Percentiles rank a stretch among this genome's conserved stretches.
These are phyloP conservation scores for Angomonas deanei DNA, from an alignment of 208 protist genomes.

Conservation along the genomic window DNA sequence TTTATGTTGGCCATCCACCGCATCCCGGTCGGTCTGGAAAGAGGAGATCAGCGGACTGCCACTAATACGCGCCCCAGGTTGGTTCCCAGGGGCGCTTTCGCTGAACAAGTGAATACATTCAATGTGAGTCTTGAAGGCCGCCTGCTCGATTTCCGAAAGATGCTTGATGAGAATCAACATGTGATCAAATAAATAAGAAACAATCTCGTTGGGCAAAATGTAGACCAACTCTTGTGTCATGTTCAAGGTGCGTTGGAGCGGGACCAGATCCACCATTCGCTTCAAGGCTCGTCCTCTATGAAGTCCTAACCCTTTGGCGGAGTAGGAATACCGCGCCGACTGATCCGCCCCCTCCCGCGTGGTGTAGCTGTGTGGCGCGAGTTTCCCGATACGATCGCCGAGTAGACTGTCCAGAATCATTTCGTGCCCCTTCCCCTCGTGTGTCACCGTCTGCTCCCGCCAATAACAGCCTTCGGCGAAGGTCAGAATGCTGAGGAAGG, in stretches of 20 bases:
- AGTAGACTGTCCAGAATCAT: slow-evolving; percentile 72
- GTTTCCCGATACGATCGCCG: slow-evolving; percentile 33
- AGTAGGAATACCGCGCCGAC: background rate
- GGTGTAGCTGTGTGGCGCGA: slow-evolving; percentile 7
- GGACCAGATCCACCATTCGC: slow-evolving; percentile 72
- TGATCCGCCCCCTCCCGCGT: background rate
- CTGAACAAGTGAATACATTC: slow-evolving; percentile 49
- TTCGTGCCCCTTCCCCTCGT: slow-evolving; percentile 64
- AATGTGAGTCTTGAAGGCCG: slow-evolving; percentile 51
- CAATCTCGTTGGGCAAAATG: slow-evolving; percentile 73
- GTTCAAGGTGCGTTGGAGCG: slow-evolving; percentile 31
- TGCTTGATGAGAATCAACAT: slow-evolving; percentile 68
- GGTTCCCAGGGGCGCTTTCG: background rate
- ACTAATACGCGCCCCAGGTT: too few relatives aligned
- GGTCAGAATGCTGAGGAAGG: slow-evolving; percentile 62
- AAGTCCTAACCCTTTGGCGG: slow-evolving; percentile 5
- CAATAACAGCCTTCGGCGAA: slow-evolving; percentile 60
- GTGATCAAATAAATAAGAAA: slow-evolving; percentile 80
- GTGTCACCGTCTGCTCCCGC: slow-evolving; percentile 43
- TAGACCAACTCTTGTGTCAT: slow-evolving; percentile 60
- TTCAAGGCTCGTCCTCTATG: slow-evolving; percentile 69
- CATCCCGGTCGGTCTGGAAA: slow-evolving; percentile 4
- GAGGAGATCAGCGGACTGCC: too few relatives aligned
- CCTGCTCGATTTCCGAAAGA: slow-evolving; percentile 65
- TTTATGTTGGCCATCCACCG: background rate